Percentiles rank a stretch among this genome's conserved stretches.
Conservation (phyloP, 306 rosid genomes). For the Malus orientalis region DNA sequence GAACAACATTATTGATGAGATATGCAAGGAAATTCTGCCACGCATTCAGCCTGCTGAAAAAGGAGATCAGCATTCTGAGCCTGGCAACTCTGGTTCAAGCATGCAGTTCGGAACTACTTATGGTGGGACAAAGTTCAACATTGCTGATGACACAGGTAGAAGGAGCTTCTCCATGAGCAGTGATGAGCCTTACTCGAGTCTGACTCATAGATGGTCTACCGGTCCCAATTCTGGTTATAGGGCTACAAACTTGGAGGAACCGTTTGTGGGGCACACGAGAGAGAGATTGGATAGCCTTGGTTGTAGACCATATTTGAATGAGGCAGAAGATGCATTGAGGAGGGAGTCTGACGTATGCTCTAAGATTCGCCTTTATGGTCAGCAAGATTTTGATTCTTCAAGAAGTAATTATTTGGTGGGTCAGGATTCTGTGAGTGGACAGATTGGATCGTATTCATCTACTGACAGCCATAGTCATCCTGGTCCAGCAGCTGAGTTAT, state of each 20-base stretch:
- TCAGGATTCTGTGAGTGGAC: slow-evolving; percentile 24
- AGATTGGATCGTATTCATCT: slow-evolving; percentile 9
- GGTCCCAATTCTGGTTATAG: slow-evolving; percentile 22
- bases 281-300: slow-evolving; percentile 15
- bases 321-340: slow-evolving; percentile 15
- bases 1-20: slow-evolving; percentile 19
- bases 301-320: slow-evolving; percentile 22
- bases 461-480: slow-evolving; percentile 12
- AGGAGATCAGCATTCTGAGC: slow-evolving; percentile 16
- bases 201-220: slow-evolving; percentile 15
- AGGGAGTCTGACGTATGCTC: slow-evolving; percentile 33
- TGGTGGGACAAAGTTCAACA: neutral
- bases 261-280: slow-evolving; percentile 12
- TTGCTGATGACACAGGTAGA: slow-evolving; percentile 2
- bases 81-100: slow-evolving; percentile 8
- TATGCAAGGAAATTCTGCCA: slow-evolving; percentile 11
- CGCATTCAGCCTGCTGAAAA: slow-evolving; percentile 11
- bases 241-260: slow-evolving; percentile 30
- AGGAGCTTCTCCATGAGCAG: neutral
- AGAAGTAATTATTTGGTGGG: slow-evolving; percentile 20
- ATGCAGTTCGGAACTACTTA: slow-evolving; percentile 13
- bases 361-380: slow-evolving; percentile 28
- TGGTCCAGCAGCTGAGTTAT: slow-evolving; percentile 15
- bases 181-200: slow-evolving; percentile 3
- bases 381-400: slow-evolving; percentile 16